Evolutionary conservation across 2,329 filamentous ascomycete genomes (phyloP), one percentile per base, ranked within the genome.

Genomic region (Scedosporium minutisporum): DNA sequence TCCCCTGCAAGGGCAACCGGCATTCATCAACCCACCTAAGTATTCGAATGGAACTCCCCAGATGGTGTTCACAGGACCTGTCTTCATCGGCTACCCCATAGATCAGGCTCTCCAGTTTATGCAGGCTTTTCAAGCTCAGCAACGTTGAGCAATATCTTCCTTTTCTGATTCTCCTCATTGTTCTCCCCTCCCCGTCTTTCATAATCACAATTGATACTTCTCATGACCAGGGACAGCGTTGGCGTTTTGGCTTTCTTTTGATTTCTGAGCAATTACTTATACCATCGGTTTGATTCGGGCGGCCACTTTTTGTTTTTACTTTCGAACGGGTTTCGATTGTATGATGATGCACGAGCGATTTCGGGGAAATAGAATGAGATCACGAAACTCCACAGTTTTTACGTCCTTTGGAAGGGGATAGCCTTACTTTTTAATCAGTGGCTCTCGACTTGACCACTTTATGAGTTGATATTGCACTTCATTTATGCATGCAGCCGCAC

Each of bases 1-100:
- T 44, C 66, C 72, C 12, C 66, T 68, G 41, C 66, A 69, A 6
- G 14, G 29, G 5, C 60, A 42, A 57, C 60, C 58, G 2, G 62
- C 41, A 9, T 62, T 63, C 59, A 44, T 51, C 25, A 18, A 21
- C 58, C 38, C 23, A 27, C 27, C 48, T 53, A 57, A 18, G 18
- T 25, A 29, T 25, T 12, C n/a, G 21, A 59, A 27, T 38, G 33
- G 6, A 16, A 25, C 58, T 9, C 84, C 90, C 9, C 87, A 89
- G 68, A 89, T 97, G 83, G 80, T 96, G 0, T 96, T 97, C 71
- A 96, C 90, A 7, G 93, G 93, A 0, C 93, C 93, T 0, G 92
- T 97, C 0, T 97, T 97, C 70, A 91, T 97, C 68, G 93, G 93
- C 0, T 97, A 96, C 70, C 86, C 88, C 9, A 83, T 91, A 65